A percentile compares a stretch with the other conserved stretches of the same genome.
Conservation (phyloP, 371 early-diverging fungal species). For the Mucor mucedo region DNA sequence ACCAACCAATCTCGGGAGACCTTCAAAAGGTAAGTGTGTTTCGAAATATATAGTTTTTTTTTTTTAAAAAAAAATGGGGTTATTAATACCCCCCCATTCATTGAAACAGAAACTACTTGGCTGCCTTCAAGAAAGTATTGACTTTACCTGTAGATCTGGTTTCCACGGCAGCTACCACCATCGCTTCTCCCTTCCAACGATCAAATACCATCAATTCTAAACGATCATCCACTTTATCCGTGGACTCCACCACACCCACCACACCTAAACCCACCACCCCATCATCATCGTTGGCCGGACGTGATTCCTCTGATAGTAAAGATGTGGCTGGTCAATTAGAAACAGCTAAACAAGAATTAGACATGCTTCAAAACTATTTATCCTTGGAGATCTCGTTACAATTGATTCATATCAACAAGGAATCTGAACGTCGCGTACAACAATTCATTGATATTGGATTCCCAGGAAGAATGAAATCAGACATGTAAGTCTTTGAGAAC, state of each 20-base stretch:
- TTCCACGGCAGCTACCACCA: conserved; percentile 53
- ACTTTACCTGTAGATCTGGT: conserved; percentile 55
- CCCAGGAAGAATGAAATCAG: conserved; percentile 36
- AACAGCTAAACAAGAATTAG: conserved; percentile 46
- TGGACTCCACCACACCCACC: conserved; percentile 33
- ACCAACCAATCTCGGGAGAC: conserved; percentile 48
- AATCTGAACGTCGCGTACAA: conserved; percentile 68
- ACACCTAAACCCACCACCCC: conserved; percentile 27
- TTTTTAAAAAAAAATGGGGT: not conserved
- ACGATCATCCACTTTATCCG: conserved; percentile 24
- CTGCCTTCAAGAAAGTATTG: conserved; percentile 57
- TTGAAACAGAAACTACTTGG: conserved; percentile 48
- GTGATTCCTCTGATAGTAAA: conserved; percentile 17
- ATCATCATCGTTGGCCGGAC: not conserved
- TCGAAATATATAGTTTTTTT: not conserved
- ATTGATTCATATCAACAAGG: conserved; percentile 83
- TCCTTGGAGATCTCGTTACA: conserved; percentile 80
- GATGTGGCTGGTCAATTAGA: conserved; percentile 29
- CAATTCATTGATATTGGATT: conserved; percentile 41
- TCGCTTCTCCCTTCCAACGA: conserved; percentile 36
- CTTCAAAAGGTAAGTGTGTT: conserved; percentile 28
- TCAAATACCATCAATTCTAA: conserved; percentile 5
- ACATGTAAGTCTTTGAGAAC: conserved; percentile 21
- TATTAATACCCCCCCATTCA: not conserved
- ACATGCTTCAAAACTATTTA: conserved; percentile 69